Evolutionary conservation across 148 eudicot species (phyloP), one percentile per base, ranked within the genome.

Genomic region (Amaranthus palmeri): DNA sequence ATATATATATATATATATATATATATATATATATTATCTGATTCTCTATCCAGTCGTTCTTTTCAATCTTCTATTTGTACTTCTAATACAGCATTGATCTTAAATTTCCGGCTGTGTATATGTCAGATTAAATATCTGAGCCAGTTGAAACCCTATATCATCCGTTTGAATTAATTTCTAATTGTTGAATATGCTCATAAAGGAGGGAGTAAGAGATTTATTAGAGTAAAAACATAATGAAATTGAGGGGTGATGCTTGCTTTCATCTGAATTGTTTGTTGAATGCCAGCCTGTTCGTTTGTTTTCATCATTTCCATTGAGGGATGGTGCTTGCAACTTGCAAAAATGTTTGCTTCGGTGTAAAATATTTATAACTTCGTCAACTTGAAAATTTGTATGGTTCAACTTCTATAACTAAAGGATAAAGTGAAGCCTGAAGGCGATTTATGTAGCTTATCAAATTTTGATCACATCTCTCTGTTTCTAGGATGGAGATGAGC

Each of bases 401-500:
- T 11, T n/a, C 43, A 42, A 42, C 49, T 40, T 51, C 15, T 46
- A 10, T 44, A 36, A 44, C 3, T 52, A 50, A 51, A 48, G n/a
- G 57, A 54, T 9, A 18, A 43, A 44, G 55, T 11, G 50, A 46
- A 61, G 63, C n/a, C n/a, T 43, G 42, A 47, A 25, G 18, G 3
- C 54, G 43, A 54, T 50, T 42, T 69, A 13, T 47, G 46, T 69
- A 12, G 61, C 7, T 4, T 73, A 8, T 74, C 9, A 17, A 43
- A 17, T 40, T 56, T 61, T 68, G 63, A 53, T 62, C 5, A 45
- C 36, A 48, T 57, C 45, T 18, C 40, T 52, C 36, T 75, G 42
- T 74, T 68, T 59, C 56, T 81, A 96, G 99, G 91, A 87, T 64
- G 96, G 93, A 46, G 92, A 90, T 62, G 97, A 96, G 81, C 81